phyloP scores from a whole-genome alignment of 257 asterid genomes.

The Cordia subcordata region DNA sequence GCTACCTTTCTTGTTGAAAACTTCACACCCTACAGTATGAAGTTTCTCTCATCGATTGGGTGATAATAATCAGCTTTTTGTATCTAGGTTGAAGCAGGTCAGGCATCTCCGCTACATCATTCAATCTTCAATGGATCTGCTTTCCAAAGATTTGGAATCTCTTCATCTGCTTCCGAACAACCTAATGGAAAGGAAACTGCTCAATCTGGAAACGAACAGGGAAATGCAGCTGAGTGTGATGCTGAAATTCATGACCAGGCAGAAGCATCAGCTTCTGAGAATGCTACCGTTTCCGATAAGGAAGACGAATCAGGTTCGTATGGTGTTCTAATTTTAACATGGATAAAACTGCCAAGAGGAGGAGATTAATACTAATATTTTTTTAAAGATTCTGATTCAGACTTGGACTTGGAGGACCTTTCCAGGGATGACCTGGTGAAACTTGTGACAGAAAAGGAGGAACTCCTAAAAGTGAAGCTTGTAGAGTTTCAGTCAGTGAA shows the following conservation, averaged over 20 bases:
- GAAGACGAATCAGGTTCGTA: conserved; percentile 56
- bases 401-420: conserved; percentile 57
- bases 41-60: neutral
- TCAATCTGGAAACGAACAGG: conserved; percentile 33
- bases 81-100: conserved; percentile 34
- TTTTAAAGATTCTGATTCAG: conserved; percentile 43
- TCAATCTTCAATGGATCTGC: conserved; percentile 29
- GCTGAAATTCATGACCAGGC: conserved; percentile 28
- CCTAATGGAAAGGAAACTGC: conserved; percentile 38
- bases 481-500: conserved; percentile 56
- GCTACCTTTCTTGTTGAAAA: neutral
- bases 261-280: conserved; percentile 33
- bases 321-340: conserved; percentile 15
- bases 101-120: conserved; percentile 29
- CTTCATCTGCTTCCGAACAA: conserved; percentile 58
- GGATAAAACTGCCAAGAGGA: conserved; percentile 20
- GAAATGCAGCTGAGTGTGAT: conserved; percentile 19
- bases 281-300: conserved; percentile 19
- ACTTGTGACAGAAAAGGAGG: conserved; percentile 66
- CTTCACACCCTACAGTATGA: neutral
- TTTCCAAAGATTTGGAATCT: conserved; percentile 43
- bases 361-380: conserved; percentile 36
- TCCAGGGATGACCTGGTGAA: conserved; percentile 72
- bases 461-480: conserved; percentile 41
- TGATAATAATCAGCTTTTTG: neutral